Base-by-base conservation (phyloP, 1,284 basidiomycete species). In the Ganoderma lingzhi region DNA sequence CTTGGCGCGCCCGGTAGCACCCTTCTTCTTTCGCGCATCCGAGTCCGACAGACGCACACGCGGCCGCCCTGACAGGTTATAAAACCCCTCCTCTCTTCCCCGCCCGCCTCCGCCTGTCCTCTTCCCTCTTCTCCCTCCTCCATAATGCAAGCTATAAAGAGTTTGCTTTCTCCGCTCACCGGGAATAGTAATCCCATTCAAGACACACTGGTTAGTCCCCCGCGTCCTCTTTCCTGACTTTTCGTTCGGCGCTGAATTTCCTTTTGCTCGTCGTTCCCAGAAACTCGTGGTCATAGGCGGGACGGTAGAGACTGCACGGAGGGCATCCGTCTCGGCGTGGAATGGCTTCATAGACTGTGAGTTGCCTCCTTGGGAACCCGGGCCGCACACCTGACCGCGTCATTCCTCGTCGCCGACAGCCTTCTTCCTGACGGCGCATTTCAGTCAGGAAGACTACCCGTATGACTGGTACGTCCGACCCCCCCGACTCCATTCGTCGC, bases 381-480 rank as follows among this genome's bases (percentile, higher is more conserved):
- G 58, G 53, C 45, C 67, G 62, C 62, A 60, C 66, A 60, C 51
- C 65, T 69, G 37, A 66, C 55, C 53, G 56, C 60, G 62, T 53
- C 64, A 65, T 9, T 51, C 45, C 39, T 67, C 45, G 42, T 65
- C 63, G 35, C 71, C 53, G 45, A 61, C 77, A 94, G 93, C 93
- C 0, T 95, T 95, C 84, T 95, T 94, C 84, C 84, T 95, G 68
- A 95, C 93, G 17, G 93, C 93, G 0, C 93, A 94, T 76, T 95
- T 95, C 75, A 93, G 88, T 74, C 90, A 94, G 75, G 93, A 94
- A 73, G 93, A 95, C 76, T 94, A 93, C 74, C 92, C 92, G 2
- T 93, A 93, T 76, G 92, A 94, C 77, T 94, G 92, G 92, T 93
- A 78, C 71, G 84, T 80, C 35, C 35, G 12, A 35, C 30, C 12